These are phyloP conservation scores for Gomphus bonarii DNA, from an alignment of 1,284 basidiomycete species.

Conservation along the genomic window DNA sequence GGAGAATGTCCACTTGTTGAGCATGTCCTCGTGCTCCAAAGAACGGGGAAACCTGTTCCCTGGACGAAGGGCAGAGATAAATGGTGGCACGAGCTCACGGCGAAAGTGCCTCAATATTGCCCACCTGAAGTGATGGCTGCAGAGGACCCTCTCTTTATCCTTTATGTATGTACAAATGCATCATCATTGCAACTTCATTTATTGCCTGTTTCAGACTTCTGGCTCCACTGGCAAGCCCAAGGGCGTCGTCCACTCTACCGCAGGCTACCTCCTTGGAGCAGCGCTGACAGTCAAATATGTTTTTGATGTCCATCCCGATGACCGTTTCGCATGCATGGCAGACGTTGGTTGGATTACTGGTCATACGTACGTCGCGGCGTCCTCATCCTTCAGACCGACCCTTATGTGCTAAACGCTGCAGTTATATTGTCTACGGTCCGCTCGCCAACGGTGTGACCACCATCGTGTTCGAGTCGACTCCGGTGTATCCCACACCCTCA, in stretches of 20 bases:
- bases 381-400: background rate
- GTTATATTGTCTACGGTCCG: conserved; percentile 95
- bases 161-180: conserved; percentile 58
- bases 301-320: conserved; percentile 90
- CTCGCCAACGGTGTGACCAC: conserved; percentile 87
- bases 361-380: conserved; percentile 54
- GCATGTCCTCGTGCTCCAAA: conserved; percentile 83
- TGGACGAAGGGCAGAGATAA: conserved; percentile 82
- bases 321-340: conserved; percentile 96
- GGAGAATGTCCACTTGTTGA: conserved; percentile 81
- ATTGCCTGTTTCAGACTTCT: conserved; percentile 52
- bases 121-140: conserved; percentile 79
- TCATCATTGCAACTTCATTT: conserved; percentile 4
- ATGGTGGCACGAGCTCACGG: conserved; percentile 94
- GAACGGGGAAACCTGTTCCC: conserved; percentile 81
- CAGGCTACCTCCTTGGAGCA: conserved; percentile 86
- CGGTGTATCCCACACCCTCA: conserved; percentile 91
- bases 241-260: conserved; percentile 93
- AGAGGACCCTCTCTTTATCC: conserved; percentile 96
- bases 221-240: conserved; percentile 97
- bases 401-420: conserved; percentile 17
- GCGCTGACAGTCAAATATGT: conserved; percentile 92
- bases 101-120: conserved; percentile 82
- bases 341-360: conserved; percentile 99
- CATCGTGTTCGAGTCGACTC: conserved; percentile 93